A percentile compares a stretch with the other conserved stretches of the same genome.
Conservation (phyloP, 768 basidiomycete species). For the Suillus variegatus region DNA sequence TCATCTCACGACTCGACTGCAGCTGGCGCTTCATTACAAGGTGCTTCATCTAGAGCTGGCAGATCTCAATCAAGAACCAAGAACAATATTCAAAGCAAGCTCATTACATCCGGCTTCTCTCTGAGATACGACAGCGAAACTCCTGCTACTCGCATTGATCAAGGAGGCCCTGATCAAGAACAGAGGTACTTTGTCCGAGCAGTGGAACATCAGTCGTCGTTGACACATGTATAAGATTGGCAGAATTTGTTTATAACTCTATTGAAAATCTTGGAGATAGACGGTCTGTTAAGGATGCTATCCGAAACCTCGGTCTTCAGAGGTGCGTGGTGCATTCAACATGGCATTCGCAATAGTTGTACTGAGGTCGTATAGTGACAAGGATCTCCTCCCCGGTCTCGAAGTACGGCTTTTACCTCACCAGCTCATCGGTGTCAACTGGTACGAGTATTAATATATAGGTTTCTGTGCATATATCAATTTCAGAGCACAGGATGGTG, state of each 20-base stretch:
- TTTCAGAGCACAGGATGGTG: constrained; percentile 54
- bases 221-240: constrained; percentile 41
- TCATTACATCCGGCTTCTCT: constrained; percentile 32
- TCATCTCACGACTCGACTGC: neutral
- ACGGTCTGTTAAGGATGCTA: constrained; percentile 51
- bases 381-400: constrained; percentile 65
- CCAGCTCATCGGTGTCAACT: constrained; percentile 76
- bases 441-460: constrained; percentile 37
- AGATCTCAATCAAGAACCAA: constrained; percentile 1
- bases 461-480: neutral
- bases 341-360: neutral
- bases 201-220: constrained; percentile 1
- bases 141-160: constrained; percentile 50
- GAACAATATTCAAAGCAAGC: constrained; percentile 6
- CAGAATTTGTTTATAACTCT: constrained; percentile 60
- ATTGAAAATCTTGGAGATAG: constrained; percentile 60
- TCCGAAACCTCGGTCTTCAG: constrained; percentile 51
- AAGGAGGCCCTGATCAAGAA: constrained; percentile 60
- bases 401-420: constrained; percentile 72
- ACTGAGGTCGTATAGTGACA: constrained; percentile 36
- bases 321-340: constrained; percentile 36
- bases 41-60: neutral
- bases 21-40: neutral
- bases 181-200: constrained; percentile 35
- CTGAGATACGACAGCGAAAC: constrained; percentile 54